phyloP scores from a whole-genome alignment of 495 filamentous ascomycete genomes.

The Daldinia concentrica region DNA sequence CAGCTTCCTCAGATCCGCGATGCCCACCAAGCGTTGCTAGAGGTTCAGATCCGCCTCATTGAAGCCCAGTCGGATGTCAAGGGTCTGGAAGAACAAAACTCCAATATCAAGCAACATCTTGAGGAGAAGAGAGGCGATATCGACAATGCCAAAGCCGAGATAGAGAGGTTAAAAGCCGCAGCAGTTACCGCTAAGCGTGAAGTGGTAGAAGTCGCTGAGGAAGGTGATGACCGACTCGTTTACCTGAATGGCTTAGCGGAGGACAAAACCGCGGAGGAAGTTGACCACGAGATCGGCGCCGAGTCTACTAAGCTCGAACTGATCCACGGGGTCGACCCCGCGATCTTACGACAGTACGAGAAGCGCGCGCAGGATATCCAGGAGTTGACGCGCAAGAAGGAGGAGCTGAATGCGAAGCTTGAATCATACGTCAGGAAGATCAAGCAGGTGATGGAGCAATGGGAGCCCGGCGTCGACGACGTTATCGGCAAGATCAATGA shows the following conservation, averaged over 20 bases:
- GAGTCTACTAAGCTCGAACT: constrained; percentile 78
- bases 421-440: constrained; percentile 62
- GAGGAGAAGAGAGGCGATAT: constrained; percentile 50
- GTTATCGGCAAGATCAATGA: constrained; percentile 84
- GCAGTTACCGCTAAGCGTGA: constrained; percentile 42
- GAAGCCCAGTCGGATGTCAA: constrained; percentile 84
- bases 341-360: constrained; percentile 82
- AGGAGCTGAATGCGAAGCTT: constrained; percentile 60
- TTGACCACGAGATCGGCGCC: constrained; percentile 78
- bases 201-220: constrained; percentile 50
- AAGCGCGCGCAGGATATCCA: constrained; percentile 66
- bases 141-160: constrained; percentile 26
- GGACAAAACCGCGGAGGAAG: constrained; percentile 64
- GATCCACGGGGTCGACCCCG: constrained; percentile 80
- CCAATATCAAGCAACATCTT: constrained; percentile 63
- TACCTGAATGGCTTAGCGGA: constrained; percentile 48
- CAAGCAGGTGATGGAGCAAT: constrained; percentile 63
- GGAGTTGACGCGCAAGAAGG: constrained; percentile 52
- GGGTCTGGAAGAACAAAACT: constrained; percentile 68
- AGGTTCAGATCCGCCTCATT: constrained; percentile 71
- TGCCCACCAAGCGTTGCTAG: constrained; percentile 69
- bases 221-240: constrained; percentile 46
- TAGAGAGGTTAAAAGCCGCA: constrained; percentile 41
- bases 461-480: constrained; percentile 86
- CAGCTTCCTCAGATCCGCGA: constrained; percentile 67